phyloP scores from a whole-genome alignment of 768 basidiomycete genomes.

The Auriculariales sp. region DNA sequence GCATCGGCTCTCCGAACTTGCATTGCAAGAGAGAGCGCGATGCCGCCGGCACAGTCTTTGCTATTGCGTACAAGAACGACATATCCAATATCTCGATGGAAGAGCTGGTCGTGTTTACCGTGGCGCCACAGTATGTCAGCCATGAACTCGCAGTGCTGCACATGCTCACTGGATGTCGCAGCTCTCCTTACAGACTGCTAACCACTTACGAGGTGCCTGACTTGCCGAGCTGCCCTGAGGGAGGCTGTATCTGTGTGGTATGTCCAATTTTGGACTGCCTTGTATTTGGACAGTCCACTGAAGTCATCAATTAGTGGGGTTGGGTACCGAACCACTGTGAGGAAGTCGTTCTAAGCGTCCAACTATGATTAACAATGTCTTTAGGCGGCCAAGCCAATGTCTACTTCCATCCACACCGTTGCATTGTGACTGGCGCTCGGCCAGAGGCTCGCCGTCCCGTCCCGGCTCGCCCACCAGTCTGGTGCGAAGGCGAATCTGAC shows the following conservation, averaged over 20 bases:
- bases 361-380: no score
- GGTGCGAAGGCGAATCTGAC: slow-evolving; percentile 4
- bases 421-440: slow-evolving; percentile 2
- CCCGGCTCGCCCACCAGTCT: slow-evolving; percentile 4
- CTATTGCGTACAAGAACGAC: slow-evolving; percentile 4
- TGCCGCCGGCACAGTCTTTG: slow-evolving; percentile 4
- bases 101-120: slow-evolving; percentile 5
- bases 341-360: background rate
- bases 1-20: background rate
- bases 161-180: background rate
- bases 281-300: background rate
- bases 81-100: slow-evolving; percentile 1
- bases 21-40: background rate
- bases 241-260: slow-evolving; percentile 5
- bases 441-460: background rate
- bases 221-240: slow-evolving; percentile 5
- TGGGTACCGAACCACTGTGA: slow-evolving; percentile 1
- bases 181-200: slow-evolving; percentile 7
- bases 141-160: background rate
- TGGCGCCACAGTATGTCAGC: slow-evolving; percentile 1
- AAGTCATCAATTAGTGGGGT: background rate
- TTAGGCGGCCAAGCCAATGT: slow-evolving; percentile 6
- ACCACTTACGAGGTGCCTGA: slow-evolving; percentile 4
- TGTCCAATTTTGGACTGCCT: no score
- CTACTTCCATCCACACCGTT: slow-evolving; percentile 6